Evolutionary conservation across 768 basidiomycete species (phyloP).

Genomic region (Tricholoma sp.): DNA sequence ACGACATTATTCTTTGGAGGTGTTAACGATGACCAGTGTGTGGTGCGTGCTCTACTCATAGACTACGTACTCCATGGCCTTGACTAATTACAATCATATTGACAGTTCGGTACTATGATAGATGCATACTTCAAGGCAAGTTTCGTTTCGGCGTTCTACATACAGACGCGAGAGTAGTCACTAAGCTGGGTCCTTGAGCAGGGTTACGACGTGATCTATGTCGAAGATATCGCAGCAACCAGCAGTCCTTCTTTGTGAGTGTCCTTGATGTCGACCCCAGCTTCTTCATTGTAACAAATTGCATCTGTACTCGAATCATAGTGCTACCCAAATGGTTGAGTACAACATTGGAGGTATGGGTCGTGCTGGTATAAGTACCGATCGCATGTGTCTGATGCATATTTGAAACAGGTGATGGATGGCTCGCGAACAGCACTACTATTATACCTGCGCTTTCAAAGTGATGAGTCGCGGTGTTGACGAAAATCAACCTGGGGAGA

Average conservation of each 20-base stretch:
- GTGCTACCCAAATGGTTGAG: neutral
- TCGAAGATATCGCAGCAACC: neutral
- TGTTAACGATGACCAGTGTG: conserved; percentile 59
- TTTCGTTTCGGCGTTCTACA: too few species aligned
- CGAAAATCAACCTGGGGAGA: too few species aligned
- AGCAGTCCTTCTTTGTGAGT: neutral
- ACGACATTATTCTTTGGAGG: conserved; percentile 59
- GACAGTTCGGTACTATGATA: neutral
- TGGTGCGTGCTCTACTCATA: neutral
- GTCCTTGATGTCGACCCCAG: neutral
- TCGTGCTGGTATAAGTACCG: too few species aligned
- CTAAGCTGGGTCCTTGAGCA: neutral
- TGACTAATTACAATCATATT: neutral
- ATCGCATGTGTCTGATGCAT: neutral
- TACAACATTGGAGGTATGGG: neutral
- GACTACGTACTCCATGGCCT: neutral
- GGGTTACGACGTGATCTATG: neutral
- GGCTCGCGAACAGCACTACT: neutral
- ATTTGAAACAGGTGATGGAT: neutral
- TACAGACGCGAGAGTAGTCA: too few species aligned
- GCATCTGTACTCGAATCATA: neutral
- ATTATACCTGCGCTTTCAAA: neutral
- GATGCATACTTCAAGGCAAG: neutral
- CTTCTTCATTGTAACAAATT: neutral
- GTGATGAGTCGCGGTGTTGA: too few species aligned